A percentile compares a stretch with the other conserved stretches of the same genome.
phyloP scores from a whole-genome alignment of 1,139 yeast genomes.

The Yamadazyma atlantica region DNA sequence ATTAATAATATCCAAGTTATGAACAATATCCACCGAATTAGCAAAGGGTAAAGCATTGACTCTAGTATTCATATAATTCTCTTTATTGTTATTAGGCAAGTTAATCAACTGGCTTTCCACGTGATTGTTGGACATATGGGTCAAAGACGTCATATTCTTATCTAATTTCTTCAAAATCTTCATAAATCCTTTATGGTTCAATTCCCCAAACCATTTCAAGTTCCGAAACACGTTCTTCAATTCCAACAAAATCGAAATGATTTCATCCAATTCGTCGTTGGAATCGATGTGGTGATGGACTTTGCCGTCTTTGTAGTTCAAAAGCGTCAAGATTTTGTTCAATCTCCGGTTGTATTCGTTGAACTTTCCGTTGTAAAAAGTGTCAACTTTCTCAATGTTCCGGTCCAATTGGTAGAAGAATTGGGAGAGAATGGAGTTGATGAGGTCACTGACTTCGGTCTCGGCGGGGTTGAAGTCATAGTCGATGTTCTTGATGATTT shows the following conservation, averaged over 20 bases:
- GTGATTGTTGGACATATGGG: slow-evolving; percentile 17
- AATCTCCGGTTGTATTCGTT: slow-evolving; percentile 74
- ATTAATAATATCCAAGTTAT: slow-evolving; percentile 56
- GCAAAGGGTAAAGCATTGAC: slow-evolving; percentile 79
- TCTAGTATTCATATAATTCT: slow-evolving; percentile 64
- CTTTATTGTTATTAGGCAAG: slow-evolving; percentile 63
- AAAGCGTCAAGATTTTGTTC: slow-evolving; percentile 40
- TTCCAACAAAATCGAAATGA: slow-evolving; percentile 73
- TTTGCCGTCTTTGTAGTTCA: slow-evolving; percentile 27
- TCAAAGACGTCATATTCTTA: slow-evolving; percentile 56
- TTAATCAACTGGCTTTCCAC: slow-evolving; percentile 12
- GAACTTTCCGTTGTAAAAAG: slow-evolving; percentile 70
- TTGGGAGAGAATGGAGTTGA: slow-evolving; percentile 46
- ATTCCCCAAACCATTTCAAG: slow-evolving; percentile 90
- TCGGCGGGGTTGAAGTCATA: slow-evolving; percentile 37
- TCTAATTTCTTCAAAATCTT: slow-evolving; percentile 90
- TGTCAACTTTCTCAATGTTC: slow-evolving; percentile 78
- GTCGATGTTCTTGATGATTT: slow-evolving; percentile 60
- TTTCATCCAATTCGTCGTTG: slow-evolving; percentile 73
- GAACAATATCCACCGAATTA: slow-evolving; percentile 58
- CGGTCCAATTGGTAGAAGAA: slow-evolving; percentile 82
- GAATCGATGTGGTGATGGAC: slow-evolving; percentile 36
- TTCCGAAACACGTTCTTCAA: slow-evolving; percentile 76
- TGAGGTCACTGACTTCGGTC: slow-evolving; percentile 22
- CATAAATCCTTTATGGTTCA: slow-evolving; percentile 85